These are phyloP conservation scores for Lactarius deliciosus DNA, from an alignment of 768 basidiomycete genomes.

Conservation along the genomic window DNA sequence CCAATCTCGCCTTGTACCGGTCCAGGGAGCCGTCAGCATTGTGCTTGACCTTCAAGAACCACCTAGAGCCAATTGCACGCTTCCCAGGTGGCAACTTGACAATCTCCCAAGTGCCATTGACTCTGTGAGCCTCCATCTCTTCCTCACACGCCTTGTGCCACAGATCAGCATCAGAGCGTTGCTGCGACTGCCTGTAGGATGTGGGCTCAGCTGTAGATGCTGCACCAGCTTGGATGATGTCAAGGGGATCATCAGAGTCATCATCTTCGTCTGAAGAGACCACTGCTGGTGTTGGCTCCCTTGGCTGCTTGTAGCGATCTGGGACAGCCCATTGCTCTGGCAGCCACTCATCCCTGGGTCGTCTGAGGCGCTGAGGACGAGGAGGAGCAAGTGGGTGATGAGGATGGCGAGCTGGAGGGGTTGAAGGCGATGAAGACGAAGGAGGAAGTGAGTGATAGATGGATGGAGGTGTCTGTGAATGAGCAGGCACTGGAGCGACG, in stretches of 20 bases:
- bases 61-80: no score
- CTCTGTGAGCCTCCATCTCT: slow-evolving; percentile 11
- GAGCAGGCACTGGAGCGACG: not conserved
- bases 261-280: no score
- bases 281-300: no score
- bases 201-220: not conserved
- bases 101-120: no score
- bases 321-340: not conserved
- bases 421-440: not conserved
- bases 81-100: no score
- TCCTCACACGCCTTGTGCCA: slow-evolving; percentile 3
- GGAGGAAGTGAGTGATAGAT: not conserved
- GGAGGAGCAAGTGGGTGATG: not conserved
- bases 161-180: not conserved
- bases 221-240: not conserved
- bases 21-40: no score
- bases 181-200: not conserved
- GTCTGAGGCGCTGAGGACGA: not conserved
- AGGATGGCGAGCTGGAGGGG: no score
- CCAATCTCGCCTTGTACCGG: no score
- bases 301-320: no score
- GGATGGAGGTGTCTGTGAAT: not conserved
- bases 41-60: no score
- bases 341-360: not conserved
- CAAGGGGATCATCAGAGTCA: no score